phyloP scores from a whole-genome alignment of 768 basidiomycete species.

The Mycena polygramma region DNA sequence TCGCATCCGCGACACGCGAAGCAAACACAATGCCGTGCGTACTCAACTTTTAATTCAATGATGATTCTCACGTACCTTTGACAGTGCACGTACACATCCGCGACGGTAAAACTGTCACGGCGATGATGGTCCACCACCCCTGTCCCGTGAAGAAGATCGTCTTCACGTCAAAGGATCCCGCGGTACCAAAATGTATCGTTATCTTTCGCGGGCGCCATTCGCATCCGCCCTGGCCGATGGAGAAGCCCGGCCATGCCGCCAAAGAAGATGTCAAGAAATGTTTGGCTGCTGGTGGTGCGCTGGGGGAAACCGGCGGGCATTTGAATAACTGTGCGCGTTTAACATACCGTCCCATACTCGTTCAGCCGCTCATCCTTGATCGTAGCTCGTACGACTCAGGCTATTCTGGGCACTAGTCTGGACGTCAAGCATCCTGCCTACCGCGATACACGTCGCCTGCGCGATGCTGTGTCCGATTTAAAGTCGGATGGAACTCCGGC shows the following conservation, averaged over 20 bases:
- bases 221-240: slow-evolving; percentile 19
- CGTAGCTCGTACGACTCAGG: not conserved
- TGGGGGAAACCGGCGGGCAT: slow-evolving; percentile 4
- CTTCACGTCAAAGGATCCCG: slow-evolving; percentile 10
- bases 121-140: no score
- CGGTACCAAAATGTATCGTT: not conserved
- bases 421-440: slow-evolving; percentile 9
- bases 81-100: no score
- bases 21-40: no score
- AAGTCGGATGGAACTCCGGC: not conserved
- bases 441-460: slow-evolving; percentile 8
- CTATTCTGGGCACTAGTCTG: not conserved
- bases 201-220: slow-evolving; percentile 8
- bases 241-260: not conserved
- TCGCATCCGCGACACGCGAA: no score
- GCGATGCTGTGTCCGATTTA: not conserved
- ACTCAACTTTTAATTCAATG: no score
- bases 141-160: no score
- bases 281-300: not conserved
- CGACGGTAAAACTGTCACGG: no score
- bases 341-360: no score
- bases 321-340: slow-evolving; percentile 1
- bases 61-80: no score
- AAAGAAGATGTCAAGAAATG: slow-evolving; percentile 6
- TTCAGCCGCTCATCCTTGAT: no score